These are phyloP conservation scores for Arabis alpina DNA, from an alignment of 345 rosid species.

Conservation along the genomic window DNA sequence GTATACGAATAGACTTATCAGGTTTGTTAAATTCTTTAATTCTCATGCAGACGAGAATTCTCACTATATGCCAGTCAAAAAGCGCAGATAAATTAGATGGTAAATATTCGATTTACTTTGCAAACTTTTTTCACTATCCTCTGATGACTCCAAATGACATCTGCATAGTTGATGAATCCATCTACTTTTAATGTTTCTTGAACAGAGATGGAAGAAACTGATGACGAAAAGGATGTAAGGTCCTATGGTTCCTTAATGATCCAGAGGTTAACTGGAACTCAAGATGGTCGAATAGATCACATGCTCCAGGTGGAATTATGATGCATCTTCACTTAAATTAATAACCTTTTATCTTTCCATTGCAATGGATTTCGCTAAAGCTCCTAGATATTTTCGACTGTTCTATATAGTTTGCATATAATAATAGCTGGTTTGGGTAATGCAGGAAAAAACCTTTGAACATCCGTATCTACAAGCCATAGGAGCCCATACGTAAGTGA, in stretches of 20 bases:
- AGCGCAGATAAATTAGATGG: slow-evolving; percentile 61
- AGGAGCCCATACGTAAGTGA: slow-evolving; percentile 89
- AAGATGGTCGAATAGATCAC: slow-evolving; percentile 86
- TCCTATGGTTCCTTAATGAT: slow-evolving; percentile 89
- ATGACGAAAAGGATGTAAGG: slow-evolving; percentile 55
- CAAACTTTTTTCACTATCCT: slow-evolving; percentile 11
- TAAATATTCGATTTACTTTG: slow-evolving; percentile 34
- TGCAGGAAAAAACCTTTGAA: slow-evolving; percentile 89
- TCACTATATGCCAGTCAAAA: slow-evolving; percentile 81
- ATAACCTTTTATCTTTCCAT: neutral
- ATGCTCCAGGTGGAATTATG: slow-evolving; percentile 75
- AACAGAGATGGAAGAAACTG: slow-evolving; percentile 55
- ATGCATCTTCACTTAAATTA: slow-evolving; percentile 1
- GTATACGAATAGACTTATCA: slow-evolving; percentile 17
- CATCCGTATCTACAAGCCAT: slow-evolving; percentile 96
- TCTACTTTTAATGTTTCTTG: slow-evolving; percentile 25
- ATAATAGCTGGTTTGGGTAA: slow-evolving; percentile 22
- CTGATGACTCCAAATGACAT: slow-evolving; percentile 5
- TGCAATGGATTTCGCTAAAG: slow-evolving; percentile 15
- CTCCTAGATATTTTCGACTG: neutral
- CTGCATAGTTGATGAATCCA: too few relatives aligned
- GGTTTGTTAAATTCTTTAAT: neutral
- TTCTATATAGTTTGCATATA: slow-evolving; percentile 1
- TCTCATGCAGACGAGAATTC: slow-evolving; percentile 65
- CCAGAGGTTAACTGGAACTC: slow-evolving; percentile 76